phyloP scores from a whole-genome alignment of 208 protist genomes.

The Crithidia sp. region DNA sequence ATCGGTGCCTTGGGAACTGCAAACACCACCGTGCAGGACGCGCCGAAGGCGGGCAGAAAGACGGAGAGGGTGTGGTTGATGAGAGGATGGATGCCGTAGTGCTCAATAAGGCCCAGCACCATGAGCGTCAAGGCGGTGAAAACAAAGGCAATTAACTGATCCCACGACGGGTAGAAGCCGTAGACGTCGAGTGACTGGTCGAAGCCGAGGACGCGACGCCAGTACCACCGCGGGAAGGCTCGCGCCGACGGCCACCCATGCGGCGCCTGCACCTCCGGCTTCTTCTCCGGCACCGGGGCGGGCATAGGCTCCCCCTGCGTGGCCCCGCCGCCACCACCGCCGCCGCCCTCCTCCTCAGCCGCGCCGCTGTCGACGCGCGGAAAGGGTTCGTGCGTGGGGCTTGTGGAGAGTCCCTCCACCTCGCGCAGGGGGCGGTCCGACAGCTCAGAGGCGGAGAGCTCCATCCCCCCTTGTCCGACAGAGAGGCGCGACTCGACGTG shows the following conservation, averaged over 20 bases:
- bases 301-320: neutral
- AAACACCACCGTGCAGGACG: slow-evolving; percentile 57
- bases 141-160: slow-evolving; percentile 53
- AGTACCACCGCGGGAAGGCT: slow-evolving; percentile 61
- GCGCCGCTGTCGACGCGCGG: slow-evolving; percentile 3
- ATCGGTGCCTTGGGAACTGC: slow-evolving; percentile 56
- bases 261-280: slow-evolving; percentile 25
- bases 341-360: neutral
- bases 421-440: slow-evolving; percentile 24
- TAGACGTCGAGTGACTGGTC: slow-evolving; percentile 60
- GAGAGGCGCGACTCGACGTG: slow-evolving; percentile 29
- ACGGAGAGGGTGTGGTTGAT: slow-evolving; percentile 43
- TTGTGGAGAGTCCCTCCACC: slow-evolving; percentile 1
- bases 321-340: too few relatives aligned
- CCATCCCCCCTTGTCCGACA: slow-evolving; percentile 22
- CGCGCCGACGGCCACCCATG: slow-evolving; percentile 38
- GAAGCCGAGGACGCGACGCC: slow-evolving; percentile 51
- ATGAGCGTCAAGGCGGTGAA: slow-evolving; percentile 60
- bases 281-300: neutral
- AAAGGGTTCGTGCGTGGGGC: slow-evolving; percentile 7
- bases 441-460: slow-evolving; percentile 34
- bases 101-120: slow-evolving; percentile 54
- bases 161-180: slow-evolving; percentile 53
- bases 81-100: slow-evolving; percentile 59
- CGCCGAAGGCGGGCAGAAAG: slow-evolving; percentile 70